Evolutionary conservation across 768 basidiomycete genomes (phyloP).

Genomic region (Dioszegia hungarica): DNA sequence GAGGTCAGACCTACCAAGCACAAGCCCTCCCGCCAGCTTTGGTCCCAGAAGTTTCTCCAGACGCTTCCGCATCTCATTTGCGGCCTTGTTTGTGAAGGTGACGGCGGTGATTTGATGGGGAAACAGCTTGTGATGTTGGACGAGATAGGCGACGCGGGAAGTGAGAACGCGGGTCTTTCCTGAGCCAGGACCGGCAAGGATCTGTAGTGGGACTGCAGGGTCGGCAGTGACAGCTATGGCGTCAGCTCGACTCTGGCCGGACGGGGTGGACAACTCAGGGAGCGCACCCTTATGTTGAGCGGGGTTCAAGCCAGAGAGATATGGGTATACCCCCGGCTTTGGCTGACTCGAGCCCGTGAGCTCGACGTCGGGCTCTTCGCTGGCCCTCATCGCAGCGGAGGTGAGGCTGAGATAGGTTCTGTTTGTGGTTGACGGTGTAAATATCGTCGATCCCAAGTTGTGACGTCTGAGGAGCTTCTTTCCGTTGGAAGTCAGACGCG

Average conservation of each 20-base stretch:
- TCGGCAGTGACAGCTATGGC: slow-evolving; percentile 62
- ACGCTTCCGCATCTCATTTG: slow-evolving; percentile 75
- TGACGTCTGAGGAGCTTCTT: no score
- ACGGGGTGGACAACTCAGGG: background rate
- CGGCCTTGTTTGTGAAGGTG: slow-evolving; percentile 86
- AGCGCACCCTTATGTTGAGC: slow-evolving; percentile 36
- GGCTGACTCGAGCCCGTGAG: background rate
- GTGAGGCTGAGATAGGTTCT: no score
- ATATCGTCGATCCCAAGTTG: background rate
- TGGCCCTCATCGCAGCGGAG: no score
- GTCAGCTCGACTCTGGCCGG: background rate
- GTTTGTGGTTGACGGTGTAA: slow-evolving; percentile 4
- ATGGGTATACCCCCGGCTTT: slow-evolving; percentile 14
- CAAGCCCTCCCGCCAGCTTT: slow-evolving; percentile 55
- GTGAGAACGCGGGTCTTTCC: slow-evolving; percentile 55
- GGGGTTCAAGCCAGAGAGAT: slow-evolving; percentile 29
- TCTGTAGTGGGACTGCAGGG: slow-evolving; percentile 64
- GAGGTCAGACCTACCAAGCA: slow-evolving; percentile 49
- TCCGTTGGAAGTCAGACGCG: no score
- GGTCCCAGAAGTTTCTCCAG: slow-evolving; percentile 65
- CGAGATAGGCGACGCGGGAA: slow-evolving; percentile 48
- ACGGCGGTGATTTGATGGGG: slow-evolving; percentile 51
- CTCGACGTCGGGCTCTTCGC: no score
- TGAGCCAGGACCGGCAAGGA: slow-evolving; percentile 74
- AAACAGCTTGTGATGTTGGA: slow-evolving; percentile 35